phyloP scores from a whole-genome alignment of 169 alveolate species.

The Ichthyophthirius multifiliis region DNA sequence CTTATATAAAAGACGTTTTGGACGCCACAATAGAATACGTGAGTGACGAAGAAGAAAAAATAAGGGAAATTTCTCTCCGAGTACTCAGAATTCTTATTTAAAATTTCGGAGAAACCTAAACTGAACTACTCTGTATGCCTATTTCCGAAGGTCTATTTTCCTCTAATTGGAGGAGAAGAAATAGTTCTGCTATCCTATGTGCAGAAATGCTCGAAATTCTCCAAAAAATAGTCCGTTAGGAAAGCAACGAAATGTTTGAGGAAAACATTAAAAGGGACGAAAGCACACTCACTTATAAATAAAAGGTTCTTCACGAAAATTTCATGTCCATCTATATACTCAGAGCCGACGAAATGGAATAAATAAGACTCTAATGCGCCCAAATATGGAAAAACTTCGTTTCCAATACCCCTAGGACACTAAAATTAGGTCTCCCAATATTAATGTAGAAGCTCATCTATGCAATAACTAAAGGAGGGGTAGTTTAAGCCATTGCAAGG shows the following conservation, averaged over 20 bases:
- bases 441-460: background rate
- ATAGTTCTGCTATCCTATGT: slow-evolving; percentile 52
- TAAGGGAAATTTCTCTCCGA: slow-evolving; percentile 72
- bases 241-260: slow-evolving; percentile 41
- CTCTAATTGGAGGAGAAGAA: slow-evolving; percentile 61
- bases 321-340: slow-evolving; percentile 32
- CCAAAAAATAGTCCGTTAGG: slow-evolving; percentile 35
- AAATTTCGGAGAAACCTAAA: slow-evolving; percentile 55
- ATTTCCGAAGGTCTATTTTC: slow-evolving; percentile 53
- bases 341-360: slow-evolving; percentile 56
- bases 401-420: slow-evolving; percentile 63
- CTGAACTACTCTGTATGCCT: slow-evolving; percentile 55
- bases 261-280: slow-evolving; percentile 39
- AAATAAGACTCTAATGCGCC: slow-evolving; percentile 49
- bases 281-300: slow-evolving; percentile 29
- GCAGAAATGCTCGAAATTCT: slow-evolving; percentile 51
- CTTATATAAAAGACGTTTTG: slow-evolving; percentile 62
- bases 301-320: slow-evolving; percentile 19
- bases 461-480: background rate
- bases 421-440: slow-evolving; percentile 42
- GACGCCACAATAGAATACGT: slow-evolving; percentile 73
- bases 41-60: slow-evolving; percentile 73
- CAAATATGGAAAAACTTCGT: slow-evolving; percentile 66
- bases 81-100: slow-evolving; percentile 76
- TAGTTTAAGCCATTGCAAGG: background rate